Conservation (phyloP, 2,329 filamentous ascomycete species). For the Fusarium pininemorale region DNA sequence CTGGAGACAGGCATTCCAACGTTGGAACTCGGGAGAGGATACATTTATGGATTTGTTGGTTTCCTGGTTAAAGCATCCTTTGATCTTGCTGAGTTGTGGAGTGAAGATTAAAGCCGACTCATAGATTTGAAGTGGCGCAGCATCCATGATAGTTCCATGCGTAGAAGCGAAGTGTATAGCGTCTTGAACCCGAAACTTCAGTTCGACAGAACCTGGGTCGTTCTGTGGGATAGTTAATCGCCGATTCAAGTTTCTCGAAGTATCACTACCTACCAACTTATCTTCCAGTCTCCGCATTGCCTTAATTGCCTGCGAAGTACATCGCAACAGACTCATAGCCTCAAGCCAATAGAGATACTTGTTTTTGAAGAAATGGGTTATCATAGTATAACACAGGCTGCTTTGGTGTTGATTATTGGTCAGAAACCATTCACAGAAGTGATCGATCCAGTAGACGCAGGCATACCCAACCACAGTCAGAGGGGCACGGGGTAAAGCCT, state of each 20-base stretch:
- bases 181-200: background rate
- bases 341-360: accelerated
- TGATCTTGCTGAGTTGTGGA: background rate
- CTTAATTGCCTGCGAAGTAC: accelerated
- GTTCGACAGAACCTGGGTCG: no score
- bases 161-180: accelerated
- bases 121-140: background rate
- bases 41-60: no score
- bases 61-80: accelerated
- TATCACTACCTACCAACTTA: background rate
- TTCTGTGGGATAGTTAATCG: no score
- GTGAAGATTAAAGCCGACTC: background rate
- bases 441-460: accelerated
- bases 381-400: accelerated
- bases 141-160: background rate
- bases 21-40: no score
- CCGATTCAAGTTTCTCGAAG: no score
- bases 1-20: no score
- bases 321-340: accelerated
- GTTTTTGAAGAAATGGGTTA: accelerated
- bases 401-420: accelerated
- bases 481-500: accelerated
- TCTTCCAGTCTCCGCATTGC: background rate
- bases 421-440: accelerated
- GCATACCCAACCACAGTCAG: background rate